Percentiles rank a stretch among this genome's conserved stretches.
These are phyloP conservation scores for Gonapodya prolifera DNA, from an alignment of 192 early-diverging fungal species.

Conservation along the genomic window DNA sequence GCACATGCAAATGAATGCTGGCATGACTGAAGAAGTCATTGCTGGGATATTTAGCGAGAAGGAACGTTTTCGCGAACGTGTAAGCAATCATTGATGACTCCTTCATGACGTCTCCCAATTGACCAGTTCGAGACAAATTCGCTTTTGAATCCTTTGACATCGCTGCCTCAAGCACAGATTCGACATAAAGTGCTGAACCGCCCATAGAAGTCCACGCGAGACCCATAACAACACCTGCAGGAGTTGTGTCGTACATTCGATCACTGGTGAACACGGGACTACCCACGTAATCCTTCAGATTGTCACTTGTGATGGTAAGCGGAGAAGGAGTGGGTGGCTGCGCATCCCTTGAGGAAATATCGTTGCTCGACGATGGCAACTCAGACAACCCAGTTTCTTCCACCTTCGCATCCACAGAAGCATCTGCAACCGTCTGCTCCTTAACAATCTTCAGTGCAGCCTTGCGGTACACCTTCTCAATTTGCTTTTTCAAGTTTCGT, in stretches of 20 bases:
- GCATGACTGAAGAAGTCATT: conserved; percentile 89
- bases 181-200: conserved; percentile 88
- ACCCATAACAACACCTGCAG: conserved; percentile 95
- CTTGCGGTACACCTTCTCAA: conserved; percentile 97
- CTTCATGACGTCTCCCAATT: conserved; percentile 99
- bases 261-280: conserved; percentile 77
- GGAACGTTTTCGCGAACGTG: conserved; percentile 81
- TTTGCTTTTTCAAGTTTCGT: conserved; percentile 94
- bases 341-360: neutral
- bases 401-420: neutral
- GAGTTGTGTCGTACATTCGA: conserved; percentile 79
- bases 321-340: neutral
- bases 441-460: conserved; percentile 80
- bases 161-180: conserved; percentile 77
- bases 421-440: conserved; percentile 24
- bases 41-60: conserved; percentile 59
- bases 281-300: conserved; percentile 88
- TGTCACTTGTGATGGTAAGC: conserved; percentile 49
- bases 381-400: conserved; percentile 1
- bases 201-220: conserved; percentile 94
- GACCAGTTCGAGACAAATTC: conserved; percentile 75
- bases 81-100: conserved; percentile 91
- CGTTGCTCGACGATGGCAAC: too few relatives aligned
- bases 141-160: conserved; percentile 44
- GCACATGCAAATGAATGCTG: conserved; percentile 86